Evolutionary conservation across 2,329 filamentous ascomycete species (phyloP), one percentile per base, ranked within the genome.

Genomic region (Ophiostoma ulmi): DNA sequence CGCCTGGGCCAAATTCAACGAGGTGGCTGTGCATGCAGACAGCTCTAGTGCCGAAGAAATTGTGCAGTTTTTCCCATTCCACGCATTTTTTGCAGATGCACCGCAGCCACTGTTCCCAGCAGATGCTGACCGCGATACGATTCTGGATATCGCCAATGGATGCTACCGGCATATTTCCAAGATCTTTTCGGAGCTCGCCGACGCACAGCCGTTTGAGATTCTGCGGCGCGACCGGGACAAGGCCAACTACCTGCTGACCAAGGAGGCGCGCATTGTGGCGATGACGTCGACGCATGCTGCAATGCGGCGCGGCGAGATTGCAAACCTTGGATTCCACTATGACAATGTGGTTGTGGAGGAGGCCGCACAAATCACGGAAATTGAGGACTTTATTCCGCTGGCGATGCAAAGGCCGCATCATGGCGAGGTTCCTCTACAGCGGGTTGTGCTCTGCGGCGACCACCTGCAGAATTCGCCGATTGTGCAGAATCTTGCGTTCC

Each of bases 201-300:
- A 98, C 77, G 94, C 97, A 65, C 87, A 94, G 75, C 96, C 95
- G 0, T 99, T 99, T 77, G 95, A 99, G 81, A 94, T 99, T 68
- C 82, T 99, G 70, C 89, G 93, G 69, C 90, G 91, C 70, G 91
- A 94, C 74, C 89, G 91, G 48, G 95, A 99, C 78, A 97, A 96
- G 81, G 91, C 94, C 69, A 98, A 98, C 79, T 99, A 99, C 77
- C 87, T 99, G 6, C 86, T 99, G 44, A 91, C 93, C 6, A 97
- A 93, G 76, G 94, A 98, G 80, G 96, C 96, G n/a, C 90, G 95
- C 48, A 95, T 99, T 73, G 90, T 99, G 74, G 96, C 95, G 71
- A 99, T 99, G 96, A 99, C 95, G 22, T 96, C 94, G 4, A 99
- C 96, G 0, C 95, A 99, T 79, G 96, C 95, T 5, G 95, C 95